A percentile compares a stretch with the other conserved stretches of the same genome.
These are phyloP conservation scores for Fusarium clavum DNA, from an alignment of 2,329 filamentous ascomycete genomes.

Conservation along the genomic window DNA sequence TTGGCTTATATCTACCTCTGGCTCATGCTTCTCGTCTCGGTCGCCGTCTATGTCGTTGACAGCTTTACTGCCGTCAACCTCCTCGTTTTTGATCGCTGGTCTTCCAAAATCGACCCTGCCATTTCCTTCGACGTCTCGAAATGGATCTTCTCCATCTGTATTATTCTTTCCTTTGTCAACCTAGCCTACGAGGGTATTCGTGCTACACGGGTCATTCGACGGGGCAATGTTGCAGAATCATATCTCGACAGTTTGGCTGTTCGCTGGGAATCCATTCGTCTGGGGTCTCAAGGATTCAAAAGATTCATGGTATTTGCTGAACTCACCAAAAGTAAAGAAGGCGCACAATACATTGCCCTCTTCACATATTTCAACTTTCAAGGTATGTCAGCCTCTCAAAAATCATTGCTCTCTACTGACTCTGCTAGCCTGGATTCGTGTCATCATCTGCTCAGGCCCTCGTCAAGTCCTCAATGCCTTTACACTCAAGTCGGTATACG, in stretches of 20 bases:
- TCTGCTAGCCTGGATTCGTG: constrained; percentile 80
- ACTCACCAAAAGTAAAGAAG: constrained; percentile 90
- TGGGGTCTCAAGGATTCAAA: constrained; percentile 81
- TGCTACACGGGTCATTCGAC: constrained; percentile 82
- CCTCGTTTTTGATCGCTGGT: constrained; percentile 89
- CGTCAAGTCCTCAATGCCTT: constrained; percentile 91
- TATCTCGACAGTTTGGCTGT: constrained; percentile 91
- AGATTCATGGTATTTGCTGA: constrained; percentile 93
- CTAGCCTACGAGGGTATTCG: constrained; percentile 83
- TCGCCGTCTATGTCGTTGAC: constrained; percentile 89
- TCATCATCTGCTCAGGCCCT: constrained; percentile 90
- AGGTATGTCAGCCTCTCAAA: constrained; percentile 55
- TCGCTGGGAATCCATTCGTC: constrained; percentile 83
- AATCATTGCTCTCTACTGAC: constrained; percentile 22
- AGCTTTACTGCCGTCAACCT: constrained; percentile 94
- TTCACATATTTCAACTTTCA: constrained; percentile 88
- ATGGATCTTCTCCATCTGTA: constrained; percentile 95
- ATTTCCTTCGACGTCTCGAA: constrained; percentile 84
- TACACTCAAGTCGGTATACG: constrained; percentile 87
- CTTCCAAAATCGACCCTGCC: constrained; percentile 81
- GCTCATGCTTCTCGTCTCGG: constrained; percentile 80
- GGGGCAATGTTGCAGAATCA: constrained; percentile 88
- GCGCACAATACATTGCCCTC: constrained; percentile 87
- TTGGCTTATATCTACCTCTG: constrained; percentile 89
- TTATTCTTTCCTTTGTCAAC: constrained; percentile 89